phyloP scores from a whole-genome alignment of 1,284 basidiomycete genomes.

The Pulveroboletus ridleyi region DNA sequence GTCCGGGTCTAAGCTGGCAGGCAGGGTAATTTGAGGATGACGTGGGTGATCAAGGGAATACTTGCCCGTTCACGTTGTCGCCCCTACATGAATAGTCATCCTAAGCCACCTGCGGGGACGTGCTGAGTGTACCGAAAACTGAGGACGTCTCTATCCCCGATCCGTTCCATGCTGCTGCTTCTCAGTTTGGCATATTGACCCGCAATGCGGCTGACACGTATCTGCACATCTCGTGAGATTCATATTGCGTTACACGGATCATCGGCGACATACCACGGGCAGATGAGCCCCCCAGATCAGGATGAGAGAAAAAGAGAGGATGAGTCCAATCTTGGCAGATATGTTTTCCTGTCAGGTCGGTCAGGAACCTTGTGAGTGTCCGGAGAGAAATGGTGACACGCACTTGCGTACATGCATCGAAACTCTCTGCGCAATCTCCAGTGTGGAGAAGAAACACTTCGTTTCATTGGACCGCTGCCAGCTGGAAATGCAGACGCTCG shows the following conservation, averaged over 20 bases:
- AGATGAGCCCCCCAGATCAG: slow-evolving; percentile 93
- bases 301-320: slow-evolving; percentile 95
- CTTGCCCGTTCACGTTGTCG: slow-evolving; percentile 94
- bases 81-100: slow-evolving; percentile 61
- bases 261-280: slow-evolving; percentile 68
- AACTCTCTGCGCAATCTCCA: slow-evolving; percentile 96
- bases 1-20: slow-evolving; percentile 60
- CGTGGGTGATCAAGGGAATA: neutral
- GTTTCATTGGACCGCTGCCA: slow-evolving; percentile 83
- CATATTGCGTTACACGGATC: neutral
- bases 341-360: slow-evolving; percentile 79
- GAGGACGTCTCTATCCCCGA: slow-evolving; percentile 71
- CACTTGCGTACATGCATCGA: slow-evolving; percentile 90
- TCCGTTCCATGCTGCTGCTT: slow-evolving; percentile 85
- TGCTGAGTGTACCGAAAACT: slow-evolving; percentile 73
- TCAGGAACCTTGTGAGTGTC: neutral
- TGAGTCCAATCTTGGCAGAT: slow-evolving; percentile 92
- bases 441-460: slow-evolving; percentile 96
- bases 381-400: slow-evolving; percentile 2
- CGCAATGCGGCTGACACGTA: slow-evolving; percentile 91
- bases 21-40: slow-evolving; percentile 5
- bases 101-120: slow-evolving; percentile 9
- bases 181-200: slow-evolving; percentile 98
- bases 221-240: slow-evolving; percentile 45
- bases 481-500: slow-evolving; percentile 83